A percentile compares a stretch with the other conserved stretches of the same genome.
These are phyloP conservation scores for Heterobasidion occidentale DNA, from an alignment of 1,284 basidiomycete genomes.

Conservation along the genomic window DNA sequence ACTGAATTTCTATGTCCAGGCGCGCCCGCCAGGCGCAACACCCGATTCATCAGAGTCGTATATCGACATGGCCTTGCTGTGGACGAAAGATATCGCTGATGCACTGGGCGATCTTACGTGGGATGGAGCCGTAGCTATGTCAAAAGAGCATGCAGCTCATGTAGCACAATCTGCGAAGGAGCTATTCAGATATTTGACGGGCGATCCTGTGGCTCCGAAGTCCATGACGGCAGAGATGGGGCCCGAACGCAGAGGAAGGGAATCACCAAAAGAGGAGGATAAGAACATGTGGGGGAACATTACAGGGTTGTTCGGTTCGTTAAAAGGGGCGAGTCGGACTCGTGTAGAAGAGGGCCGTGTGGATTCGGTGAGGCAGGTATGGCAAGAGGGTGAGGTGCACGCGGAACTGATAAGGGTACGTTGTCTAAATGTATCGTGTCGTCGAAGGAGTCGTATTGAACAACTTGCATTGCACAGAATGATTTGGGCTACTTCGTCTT, in stretches of 20 bases:
- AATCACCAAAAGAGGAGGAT: constrained; percentile 22
- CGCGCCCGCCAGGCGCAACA: constrained; percentile 24
- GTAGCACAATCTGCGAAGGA: constrained; percentile 39
- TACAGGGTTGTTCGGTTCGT: constrained; percentile 60
- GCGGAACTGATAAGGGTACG: constrained; percentile 67
- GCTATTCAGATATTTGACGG: constrained; percentile 64
- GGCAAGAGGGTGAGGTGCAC: constrained; percentile 72
- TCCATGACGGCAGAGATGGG: constrained; percentile 18
- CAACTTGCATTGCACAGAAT: constrained; percentile 37
- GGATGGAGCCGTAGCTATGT: constrained; percentile 42
- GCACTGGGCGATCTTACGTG: constrained; percentile 41
- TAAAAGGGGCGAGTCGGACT: constrained; percentile 38
- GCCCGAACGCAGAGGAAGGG: constrained; percentile 15
- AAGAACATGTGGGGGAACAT: constrained; percentile 42
- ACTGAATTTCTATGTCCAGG: constrained; percentile 71
- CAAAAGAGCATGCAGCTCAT: constrained; percentile 31
- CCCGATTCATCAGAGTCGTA: constrained; percentile 22
- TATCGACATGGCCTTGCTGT: constrained; percentile 30
- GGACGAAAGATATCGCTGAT: constrained; percentile 32
- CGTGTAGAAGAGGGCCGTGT: constrained; percentile 23
- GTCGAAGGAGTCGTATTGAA: background rate
- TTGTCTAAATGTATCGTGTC: constrained; percentile 5
- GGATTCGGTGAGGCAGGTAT: constrained; percentile 32
- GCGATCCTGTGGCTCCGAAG: constrained; percentile 36
- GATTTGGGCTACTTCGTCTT: constrained; percentile 70